Conservation (phyloP, 345 rosid genomes). For the Theobroma cacao region DNA sequence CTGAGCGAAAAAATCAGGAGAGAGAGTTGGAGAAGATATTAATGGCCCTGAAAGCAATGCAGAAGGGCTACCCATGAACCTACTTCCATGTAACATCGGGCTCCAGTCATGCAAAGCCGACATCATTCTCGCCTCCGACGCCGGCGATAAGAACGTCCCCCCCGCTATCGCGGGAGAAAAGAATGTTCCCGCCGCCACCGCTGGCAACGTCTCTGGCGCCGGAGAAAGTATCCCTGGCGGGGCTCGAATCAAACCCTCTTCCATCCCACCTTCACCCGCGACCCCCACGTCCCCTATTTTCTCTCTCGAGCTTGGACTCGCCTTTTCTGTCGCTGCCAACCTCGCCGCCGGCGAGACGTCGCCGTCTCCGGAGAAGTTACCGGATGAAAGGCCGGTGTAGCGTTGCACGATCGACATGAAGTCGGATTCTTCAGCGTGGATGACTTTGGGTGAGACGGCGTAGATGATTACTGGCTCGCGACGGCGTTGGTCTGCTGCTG, state of each 20-base stretch:
- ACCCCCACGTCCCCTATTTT: conserved; percentile 12
- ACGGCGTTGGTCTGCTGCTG: conserved; percentile 19
- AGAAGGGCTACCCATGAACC: conserved; percentile 45
- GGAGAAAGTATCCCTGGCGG: conserved; percentile 75
- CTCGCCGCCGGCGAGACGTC: conserved; percentile 80
- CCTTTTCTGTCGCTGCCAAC: conserved; percentile 65
- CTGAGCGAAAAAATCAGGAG: conserved; percentile 49
- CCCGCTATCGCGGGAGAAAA: conserved; percentile 55
- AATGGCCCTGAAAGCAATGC: conserved; percentile 25
- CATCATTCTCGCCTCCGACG: conserved; percentile 11
- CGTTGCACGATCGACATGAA: conserved; percentile 87
- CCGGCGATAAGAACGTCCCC: conserved; percentile 53
- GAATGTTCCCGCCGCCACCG: conserved; percentile 33
- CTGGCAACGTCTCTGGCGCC: conserved; percentile 50
- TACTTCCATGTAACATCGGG: conserved; percentile 28
- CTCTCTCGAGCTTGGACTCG: conserved; percentile 58
- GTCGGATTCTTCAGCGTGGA: conserved; percentile 55
- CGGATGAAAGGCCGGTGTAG: conserved; percentile 69
- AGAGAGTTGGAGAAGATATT: conserved; percentile 50
- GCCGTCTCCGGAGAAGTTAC: conserved; percentile 35
- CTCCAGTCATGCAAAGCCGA: conserved; percentile 40
- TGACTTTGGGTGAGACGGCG: conserved; percentile 70
- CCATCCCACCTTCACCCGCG: conserved; percentile 25
- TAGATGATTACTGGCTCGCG: conserved; percentile 68
- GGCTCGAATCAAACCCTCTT: conserved; percentile 22